Evolutionary conservation across 2,329 filamentous ascomycete species (phyloP).

Genomic region (Hypoxylon sp.): DNA sequence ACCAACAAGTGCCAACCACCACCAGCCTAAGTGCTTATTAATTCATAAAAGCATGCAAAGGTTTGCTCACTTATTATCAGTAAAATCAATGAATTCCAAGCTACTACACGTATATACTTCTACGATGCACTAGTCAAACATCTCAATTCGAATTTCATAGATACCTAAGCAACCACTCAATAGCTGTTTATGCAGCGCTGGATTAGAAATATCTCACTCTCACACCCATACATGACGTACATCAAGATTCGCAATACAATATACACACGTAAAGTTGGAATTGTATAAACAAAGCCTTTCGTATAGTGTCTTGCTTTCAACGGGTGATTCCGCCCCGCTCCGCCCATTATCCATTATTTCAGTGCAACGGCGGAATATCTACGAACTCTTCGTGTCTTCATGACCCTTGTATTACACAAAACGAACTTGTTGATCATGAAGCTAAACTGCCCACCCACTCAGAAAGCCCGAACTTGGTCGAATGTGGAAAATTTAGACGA

Average conservation of each 20-base stretch:
- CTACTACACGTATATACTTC: neutral
- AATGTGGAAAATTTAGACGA: constrained; percentile 42
- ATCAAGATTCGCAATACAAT: neutral
- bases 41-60: neutral
- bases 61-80: neutral
- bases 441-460: neutral
- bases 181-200: neutral
- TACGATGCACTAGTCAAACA: neutral
- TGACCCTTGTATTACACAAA: constrained; percentile 9
- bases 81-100: neutral
- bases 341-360: constrained; percentile 6
- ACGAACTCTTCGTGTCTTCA: neutral
- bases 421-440: constrained; percentile 14
- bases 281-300: neutral
- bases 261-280: neutral
- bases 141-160: neutral
- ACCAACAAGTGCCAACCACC: neutral
- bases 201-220: neutral
- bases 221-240: neutral
- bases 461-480: constrained; percentile 25
- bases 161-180: neutral
- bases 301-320: neutral
- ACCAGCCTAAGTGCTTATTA: neutral
- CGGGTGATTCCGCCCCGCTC: constrained; percentile 33
- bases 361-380: constrained; percentile 7